Conservation (phyloP, 208 protist genomes). For the Acanthamoeba healyi region DNA sequence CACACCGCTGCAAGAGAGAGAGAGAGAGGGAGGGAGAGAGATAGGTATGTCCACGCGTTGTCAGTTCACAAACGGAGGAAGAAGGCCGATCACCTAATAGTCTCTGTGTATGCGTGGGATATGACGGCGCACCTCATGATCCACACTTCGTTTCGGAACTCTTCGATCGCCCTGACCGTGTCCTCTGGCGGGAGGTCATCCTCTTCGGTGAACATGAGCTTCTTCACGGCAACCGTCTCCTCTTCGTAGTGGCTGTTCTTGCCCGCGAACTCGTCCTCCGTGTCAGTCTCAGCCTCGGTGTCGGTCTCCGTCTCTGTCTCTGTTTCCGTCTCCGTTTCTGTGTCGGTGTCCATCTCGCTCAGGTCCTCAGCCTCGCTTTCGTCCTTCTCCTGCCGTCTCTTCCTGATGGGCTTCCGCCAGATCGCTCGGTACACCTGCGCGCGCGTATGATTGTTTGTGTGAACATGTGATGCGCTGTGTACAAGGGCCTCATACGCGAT, state of each 20-base stretch:
- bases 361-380: background rate
- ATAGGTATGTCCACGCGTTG: no score
- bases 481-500: no score
- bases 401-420: background rate
- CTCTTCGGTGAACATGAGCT: no score
- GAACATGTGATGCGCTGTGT: background rate
- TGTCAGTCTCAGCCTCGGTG: background rate
- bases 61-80: no score
- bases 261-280: background rate
- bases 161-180: background rate
- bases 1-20: slow-evolving; percentile 66
- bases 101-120: background rate
- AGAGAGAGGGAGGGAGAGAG: no score
- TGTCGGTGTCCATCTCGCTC: background rate
- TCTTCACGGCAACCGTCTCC: slow-evolving; percentile 56
- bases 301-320: slow-evolving; percentile 2
- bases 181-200: background rate
- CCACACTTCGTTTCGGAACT: slow-evolving; percentile 72
- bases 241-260: no score
- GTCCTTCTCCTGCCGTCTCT: background rate
- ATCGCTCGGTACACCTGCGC: background rate
- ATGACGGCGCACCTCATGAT: slow-evolving; percentile 51
- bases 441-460: background rate
- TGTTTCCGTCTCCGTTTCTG: background rate
- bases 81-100: background rate